Conservation (phyloP, 768 basidiomycete species). For the Kwoniella bestiolae region DNA sequence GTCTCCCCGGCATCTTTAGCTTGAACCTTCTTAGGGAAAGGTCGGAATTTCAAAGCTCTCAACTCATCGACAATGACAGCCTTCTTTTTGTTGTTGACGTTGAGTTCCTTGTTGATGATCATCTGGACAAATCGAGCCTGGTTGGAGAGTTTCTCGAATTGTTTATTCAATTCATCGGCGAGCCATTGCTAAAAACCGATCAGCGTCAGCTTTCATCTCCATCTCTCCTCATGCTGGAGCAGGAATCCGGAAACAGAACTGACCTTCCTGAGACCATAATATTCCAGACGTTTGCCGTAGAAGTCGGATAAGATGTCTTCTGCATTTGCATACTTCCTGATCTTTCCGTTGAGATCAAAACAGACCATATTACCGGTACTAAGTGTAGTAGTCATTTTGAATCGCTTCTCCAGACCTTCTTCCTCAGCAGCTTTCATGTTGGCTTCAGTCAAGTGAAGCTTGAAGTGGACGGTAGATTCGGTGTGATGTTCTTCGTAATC, state of each 20-base stretch:
- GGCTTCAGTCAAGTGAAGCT: slow-evolving; percentile 76
- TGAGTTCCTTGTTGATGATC: slow-evolving; percentile 83
- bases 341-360: slow-evolving; percentile 94
- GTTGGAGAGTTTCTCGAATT: slow-evolving; percentile 84
- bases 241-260: too few relatives aligned
- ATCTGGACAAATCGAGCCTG: slow-evolving; percentile 96
- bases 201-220: too few relatives aligned
- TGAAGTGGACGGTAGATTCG: slow-evolving; percentile 86
- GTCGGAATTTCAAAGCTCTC: slow-evolving; percentile 79
- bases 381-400: slow-evolving; percentile 83
- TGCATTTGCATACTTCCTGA: slow-evolving; percentile 85
- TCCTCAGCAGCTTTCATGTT: slow-evolving; percentile 84
- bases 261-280: slow-evolving; percentile 96
- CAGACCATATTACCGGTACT: slow-evolving; percentile 97
- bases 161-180: slow-evolving; percentile 76
- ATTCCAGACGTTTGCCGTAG: slow-evolving; percentile 82
- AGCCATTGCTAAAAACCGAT: slow-evolving; percentile 72
- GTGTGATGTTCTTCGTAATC: slow-evolving; percentile 98
- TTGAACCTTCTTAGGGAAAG: slow-evolving; percentile 80
- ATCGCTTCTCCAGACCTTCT: slow-evolving; percentile 86
- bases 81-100: slow-evolving; percentile 86
- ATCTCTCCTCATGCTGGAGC: too few relatives aligned
- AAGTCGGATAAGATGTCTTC: slow-evolving; percentile 94
- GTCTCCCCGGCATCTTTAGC: slow-evolving; percentile 71
- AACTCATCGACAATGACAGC: slow-evolving; percentile 81